A percentile compares a stretch with the other conserved stretches of the same genome.
Evolutionary conservation across 257 asterid species (phyloP).

Genomic region (Capsicum baccatum): DNA sequence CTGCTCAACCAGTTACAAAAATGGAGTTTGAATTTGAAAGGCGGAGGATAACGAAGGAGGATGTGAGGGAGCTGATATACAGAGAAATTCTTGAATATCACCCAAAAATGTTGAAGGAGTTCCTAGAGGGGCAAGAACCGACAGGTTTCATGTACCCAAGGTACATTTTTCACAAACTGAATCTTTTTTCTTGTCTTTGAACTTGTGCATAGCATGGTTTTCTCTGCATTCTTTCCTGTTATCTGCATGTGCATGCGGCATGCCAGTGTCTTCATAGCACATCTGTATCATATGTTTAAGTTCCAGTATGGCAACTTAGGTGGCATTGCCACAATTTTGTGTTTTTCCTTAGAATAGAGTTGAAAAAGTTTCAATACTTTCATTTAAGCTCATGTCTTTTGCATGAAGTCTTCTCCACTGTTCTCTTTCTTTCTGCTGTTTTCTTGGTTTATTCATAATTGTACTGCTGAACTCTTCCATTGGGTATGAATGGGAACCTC

Average conservation of each 20-base stretch:
- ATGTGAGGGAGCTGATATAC: constrained; percentile 85
- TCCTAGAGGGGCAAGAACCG: constrained; percentile 86
- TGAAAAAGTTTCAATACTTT: neutral
- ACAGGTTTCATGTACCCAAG: constrained; percentile 98
- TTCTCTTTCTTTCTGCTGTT: neutral
- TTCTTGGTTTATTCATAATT: neutral
- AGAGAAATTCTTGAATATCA: constrained; percentile 96
- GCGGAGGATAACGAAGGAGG: constrained; percentile 92
- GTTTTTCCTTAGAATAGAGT: neutral
- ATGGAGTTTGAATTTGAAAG: constrained; percentile 99
- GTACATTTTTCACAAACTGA: constrained; percentile 43
- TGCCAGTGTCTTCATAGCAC: constrained; percentile 8
- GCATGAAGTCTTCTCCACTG: neutral
- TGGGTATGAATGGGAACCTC: neutral
- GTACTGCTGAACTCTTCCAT: neutral
- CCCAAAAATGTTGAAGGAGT: constrained; percentile 93
- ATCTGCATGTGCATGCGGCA: neutral
- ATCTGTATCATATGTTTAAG: constrained; percentile 6
- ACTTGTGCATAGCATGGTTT: neutral
- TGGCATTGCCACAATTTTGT: neutral
- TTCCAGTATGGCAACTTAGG: neutral
- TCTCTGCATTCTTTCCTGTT: neutral
- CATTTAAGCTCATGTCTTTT: neutral
- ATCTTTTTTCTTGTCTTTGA: constrained; percentile 4
- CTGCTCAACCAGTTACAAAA: constrained; percentile 91